Conservation (phyloP, 2,329 filamentous ascomycete species). For the Aspergillus sp. region DNA sequence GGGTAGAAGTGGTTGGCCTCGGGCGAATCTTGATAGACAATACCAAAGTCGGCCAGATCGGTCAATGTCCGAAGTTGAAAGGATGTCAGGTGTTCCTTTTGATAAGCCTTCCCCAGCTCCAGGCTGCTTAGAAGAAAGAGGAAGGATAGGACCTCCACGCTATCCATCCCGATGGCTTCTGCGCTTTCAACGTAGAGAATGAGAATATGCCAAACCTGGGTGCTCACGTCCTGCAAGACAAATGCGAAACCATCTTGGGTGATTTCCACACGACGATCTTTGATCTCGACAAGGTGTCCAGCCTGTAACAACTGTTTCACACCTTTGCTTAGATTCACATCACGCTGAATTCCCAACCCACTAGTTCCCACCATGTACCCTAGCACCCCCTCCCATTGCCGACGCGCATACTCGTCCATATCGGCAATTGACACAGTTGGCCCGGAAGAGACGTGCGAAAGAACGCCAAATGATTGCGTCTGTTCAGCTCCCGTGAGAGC, state of each 20-base stretch:
- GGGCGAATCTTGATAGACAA: constrained; percentile 66
- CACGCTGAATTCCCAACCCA: constrained; percentile 48
- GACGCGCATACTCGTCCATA: constrained; percentile 80
- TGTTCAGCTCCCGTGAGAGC: constrained; percentile 84
- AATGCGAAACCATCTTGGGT: constrained; percentile 95
- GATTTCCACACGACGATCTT: constrained; percentile 63
- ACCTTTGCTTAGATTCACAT: constrained; percentile 63
- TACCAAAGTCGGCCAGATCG: constrained; percentile 85
- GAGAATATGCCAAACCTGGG: constrained; percentile 93
- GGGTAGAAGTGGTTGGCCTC: constrained; percentile 69
- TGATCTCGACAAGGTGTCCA: constrained; percentile 73
- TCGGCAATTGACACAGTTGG: constrained; percentile 66
- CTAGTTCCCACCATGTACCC: constrained; percentile 80
- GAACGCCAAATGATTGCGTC: constrained; percentile 87
- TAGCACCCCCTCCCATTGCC: constrained; percentile 92
- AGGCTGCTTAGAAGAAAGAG: constrained; percentile 93
- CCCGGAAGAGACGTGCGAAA: constrained; percentile 64
- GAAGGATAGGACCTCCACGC: constrained; percentile 92
- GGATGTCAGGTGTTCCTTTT: constrained; percentile 76
- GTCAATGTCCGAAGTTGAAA: constrained; percentile 87
- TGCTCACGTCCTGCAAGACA: constrained; percentile 89
- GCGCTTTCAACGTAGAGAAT: constrained; percentile 90
- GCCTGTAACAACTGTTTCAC: constrained; percentile 82
- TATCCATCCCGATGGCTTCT: constrained; percentile 72
- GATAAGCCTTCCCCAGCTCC: constrained; percentile 88